phyloP scores from a whole-genome alignment of 371 early-diverging fungal species.

The Gilbertella persicaria region DNA sequence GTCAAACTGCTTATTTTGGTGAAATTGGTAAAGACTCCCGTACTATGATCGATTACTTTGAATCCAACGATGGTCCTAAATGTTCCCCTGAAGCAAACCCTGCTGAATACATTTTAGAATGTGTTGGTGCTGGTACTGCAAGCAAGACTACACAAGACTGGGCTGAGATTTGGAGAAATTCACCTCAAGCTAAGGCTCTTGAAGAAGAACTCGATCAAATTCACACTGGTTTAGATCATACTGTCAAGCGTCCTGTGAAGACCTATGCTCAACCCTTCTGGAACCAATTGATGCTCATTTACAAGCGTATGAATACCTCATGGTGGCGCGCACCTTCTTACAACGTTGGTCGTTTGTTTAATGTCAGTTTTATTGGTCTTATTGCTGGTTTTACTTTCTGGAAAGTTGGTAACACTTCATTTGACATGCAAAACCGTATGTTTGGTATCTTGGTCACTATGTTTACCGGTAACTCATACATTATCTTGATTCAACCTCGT shows the following conservation, averaged over 20 bases:
- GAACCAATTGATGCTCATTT: constrained; percentile 52
- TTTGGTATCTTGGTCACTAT: constrained; percentile 71
- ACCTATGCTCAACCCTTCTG: constrained; percentile 29
- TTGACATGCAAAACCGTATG: constrained; percentile 67
- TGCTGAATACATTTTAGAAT: constrained; percentile 73
- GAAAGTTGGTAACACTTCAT: constrained; percentile 52
- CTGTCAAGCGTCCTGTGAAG: constrained; percentile 8
- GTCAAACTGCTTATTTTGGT: constrained; percentile 78
- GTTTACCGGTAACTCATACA: constrained; percentile 61
- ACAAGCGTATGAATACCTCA: constrained; percentile 57
- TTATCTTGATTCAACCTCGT: constrained; percentile 71
- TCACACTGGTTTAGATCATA: constrained; percentile 18
- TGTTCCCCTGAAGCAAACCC: constrained; percentile 65
- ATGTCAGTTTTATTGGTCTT: constrained; percentile 52
- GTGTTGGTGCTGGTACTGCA: constrained; percentile 59
- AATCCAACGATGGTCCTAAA: constrained; percentile 55
- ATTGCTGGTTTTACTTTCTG: constrained; percentile 74
- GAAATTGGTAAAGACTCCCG: constrained; percentile 59
- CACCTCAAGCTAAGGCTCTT: constrained; percentile 41
- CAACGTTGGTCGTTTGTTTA: constrained; percentile 62
- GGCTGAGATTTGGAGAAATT: constrained; percentile 59
- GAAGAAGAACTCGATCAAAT: constrained; percentile 35
- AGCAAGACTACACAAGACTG: constrained; percentile 60
- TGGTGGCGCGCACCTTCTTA: constrained; percentile 69
- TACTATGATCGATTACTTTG: constrained; percentile 61